Evolutionary conservation across 2,329 filamentous ascomycete species (phyloP).

Genomic region (Fusarium protoensiforme): DNA sequence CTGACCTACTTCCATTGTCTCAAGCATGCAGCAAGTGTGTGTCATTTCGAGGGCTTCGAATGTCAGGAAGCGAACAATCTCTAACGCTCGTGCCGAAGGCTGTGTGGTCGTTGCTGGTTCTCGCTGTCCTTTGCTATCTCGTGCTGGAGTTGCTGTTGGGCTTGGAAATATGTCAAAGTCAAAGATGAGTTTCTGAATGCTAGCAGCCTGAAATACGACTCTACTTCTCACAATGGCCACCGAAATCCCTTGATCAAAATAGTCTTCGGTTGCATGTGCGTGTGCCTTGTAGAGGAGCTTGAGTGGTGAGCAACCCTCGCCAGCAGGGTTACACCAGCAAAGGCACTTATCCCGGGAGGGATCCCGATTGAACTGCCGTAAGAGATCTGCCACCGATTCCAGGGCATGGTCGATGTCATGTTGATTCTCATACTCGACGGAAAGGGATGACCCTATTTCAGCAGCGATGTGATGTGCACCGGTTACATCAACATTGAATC

Average conservation of each 20-base stretch:
- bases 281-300: not conserved
- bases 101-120: not conserved
- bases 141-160: not conserved
- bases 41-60: not conserved
- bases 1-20: rapidly evolving
- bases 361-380: not conserved
- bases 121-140: too few species aligned
- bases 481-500: not conserved
- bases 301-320: not conserved
- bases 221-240: too few species aligned
- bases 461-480: not conserved
- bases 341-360: not conserved
- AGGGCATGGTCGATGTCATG: not conserved
- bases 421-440: not conserved
- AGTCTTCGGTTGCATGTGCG: not conserved
- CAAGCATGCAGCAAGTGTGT: not conserved
- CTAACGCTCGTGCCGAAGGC: not conserved
- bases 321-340: not conserved
- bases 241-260: rapidly evolving
- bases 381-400: rapidly evolving
- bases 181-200: not conserved
- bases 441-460: not conserved
- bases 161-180: not conserved
- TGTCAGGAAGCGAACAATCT: not conserved
- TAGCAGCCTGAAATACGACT: too few species aligned